Conservation (phyloP, 202 grass and related monocot genomes). For the Eragrostis tef region DNA sequence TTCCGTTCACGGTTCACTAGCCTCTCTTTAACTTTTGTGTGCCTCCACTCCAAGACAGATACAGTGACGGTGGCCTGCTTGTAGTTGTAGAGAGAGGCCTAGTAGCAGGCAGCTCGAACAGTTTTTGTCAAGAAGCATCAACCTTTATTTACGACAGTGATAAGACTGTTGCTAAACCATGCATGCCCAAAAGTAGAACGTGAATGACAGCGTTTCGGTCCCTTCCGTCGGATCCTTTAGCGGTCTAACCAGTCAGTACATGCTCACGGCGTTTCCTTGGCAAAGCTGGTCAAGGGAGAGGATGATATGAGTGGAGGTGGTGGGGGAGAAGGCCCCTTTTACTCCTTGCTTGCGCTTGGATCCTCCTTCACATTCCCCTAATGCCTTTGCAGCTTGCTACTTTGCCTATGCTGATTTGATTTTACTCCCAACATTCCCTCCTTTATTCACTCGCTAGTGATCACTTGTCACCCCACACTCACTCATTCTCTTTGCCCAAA, state of each 20-base stretch:
- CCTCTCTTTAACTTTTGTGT: neutral
- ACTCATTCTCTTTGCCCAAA: slow-evolving; percentile 64
- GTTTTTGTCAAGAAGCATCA: neutral
- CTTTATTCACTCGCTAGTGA: slow-evolving; percentile 32
- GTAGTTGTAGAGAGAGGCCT: too few species aligned
- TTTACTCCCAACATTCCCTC: slow-evolving; percentile 40
- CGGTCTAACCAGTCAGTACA: neutral
- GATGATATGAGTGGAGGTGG: slow-evolving; percentile 36
- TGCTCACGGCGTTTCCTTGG: slow-evolving; percentile 37
- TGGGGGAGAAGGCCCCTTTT: slow-evolving; percentile 29
- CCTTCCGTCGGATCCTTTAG: neutral
- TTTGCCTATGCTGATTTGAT: slow-evolving; percentile 31
- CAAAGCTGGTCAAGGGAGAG: slow-evolving; percentile 46
- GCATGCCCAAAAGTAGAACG: slow-evolving; percentile 27
- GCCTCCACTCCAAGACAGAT: neutral
- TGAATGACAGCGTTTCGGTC: slow-evolving; percentile 38
- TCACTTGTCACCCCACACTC: neutral
- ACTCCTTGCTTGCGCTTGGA: slow-evolving; percentile 9
- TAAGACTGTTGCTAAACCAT: slow-evolving; percentile 36
- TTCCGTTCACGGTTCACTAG: neutral
- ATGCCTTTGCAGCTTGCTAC: slow-evolving; percentile 22
- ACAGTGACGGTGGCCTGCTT: too few species aligned
- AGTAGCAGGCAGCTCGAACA: neutral
- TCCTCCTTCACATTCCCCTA: slow-evolving; percentile 15
- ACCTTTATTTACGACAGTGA: slow-evolving; percentile 39